These are phyloP conservation scores for Penicillium argentinense DNA, from an alignment of 495 filamentous ascomycete species.

Conservation along the genomic window DNA sequence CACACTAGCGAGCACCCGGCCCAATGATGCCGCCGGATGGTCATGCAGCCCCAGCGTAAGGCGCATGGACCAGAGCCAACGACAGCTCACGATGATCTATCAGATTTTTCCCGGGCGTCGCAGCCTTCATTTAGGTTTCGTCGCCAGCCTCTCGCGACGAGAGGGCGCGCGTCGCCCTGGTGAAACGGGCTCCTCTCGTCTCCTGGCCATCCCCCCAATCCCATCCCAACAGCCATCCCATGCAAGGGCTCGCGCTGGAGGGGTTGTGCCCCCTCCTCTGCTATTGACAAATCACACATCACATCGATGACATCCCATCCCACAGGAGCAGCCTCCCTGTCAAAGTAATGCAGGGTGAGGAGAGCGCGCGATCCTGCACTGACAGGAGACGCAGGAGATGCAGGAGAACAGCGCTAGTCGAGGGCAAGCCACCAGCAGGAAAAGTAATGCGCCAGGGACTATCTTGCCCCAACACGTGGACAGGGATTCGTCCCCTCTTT, in stretches of 20 bases:
- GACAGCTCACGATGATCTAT: constrained; percentile 40
- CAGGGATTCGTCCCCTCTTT: constrained; percentile 10
- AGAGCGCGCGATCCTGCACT: background rate
- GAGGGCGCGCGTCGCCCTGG: constrained; percentile 15
- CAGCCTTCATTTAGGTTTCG: constrained; percentile 6
- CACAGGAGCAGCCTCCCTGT: no score
- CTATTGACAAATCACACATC: background rate
- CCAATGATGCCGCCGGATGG: constrained; percentile 15
- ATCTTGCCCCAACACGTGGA: constrained; percentile 23
- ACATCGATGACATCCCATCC: no score
- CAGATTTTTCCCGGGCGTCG: constrained; percentile 21
- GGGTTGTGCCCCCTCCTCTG: constrained; percentile 4
- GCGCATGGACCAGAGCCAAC: constrained; percentile 28
- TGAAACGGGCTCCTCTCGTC: no score
- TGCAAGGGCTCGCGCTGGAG: constrained; percentile 25
- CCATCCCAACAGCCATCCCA: constrained; percentile 7
- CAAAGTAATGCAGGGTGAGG: no score
- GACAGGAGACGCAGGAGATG: background rate
- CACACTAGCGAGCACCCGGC: background rate
- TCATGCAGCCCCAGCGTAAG: constrained; percentile 18
- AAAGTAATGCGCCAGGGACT: constrained; percentile 9
- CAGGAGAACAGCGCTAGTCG: no score
- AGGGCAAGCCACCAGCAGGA: constrained; percentile 6
- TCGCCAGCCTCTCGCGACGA: constrained; percentile 9
- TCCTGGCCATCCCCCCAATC: constrained; percentile 2